These are phyloP conservation scores for Prototheca wickerhamii DNA, from an alignment of 163 green algal species.

Conservation along the genomic window DNA sequence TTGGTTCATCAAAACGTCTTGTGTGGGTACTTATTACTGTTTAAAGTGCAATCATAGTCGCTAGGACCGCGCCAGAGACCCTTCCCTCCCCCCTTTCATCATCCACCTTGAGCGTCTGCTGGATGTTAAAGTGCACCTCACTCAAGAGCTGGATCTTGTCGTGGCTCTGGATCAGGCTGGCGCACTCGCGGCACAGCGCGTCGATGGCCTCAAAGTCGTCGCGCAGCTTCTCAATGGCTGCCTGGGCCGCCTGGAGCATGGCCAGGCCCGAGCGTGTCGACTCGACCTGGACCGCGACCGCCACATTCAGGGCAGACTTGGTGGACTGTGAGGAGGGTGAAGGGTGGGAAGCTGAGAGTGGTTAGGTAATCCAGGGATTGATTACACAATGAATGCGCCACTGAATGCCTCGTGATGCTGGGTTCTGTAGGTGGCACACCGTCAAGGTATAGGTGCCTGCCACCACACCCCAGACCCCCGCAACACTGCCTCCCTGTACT, in stretches of 20 bases:
- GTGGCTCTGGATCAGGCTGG: constrained; percentile 59
- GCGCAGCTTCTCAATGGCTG: constrained; percentile 48
- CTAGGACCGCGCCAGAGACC: too few species aligned
- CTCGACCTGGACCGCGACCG: constrained; percentile 50
- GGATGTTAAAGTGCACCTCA: constrained; percentile 60
- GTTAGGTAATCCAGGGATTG: not conserved
- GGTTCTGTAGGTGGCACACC: too few species aligned
- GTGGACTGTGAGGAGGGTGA: constrained; percentile 24
- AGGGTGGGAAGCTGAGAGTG: not conserved
- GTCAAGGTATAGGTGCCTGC: too few species aligned
- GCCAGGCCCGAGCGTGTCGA: constrained; percentile 41
- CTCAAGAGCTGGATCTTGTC: constrained; percentile 67
- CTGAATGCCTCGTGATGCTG: too few species aligned
- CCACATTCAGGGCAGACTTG: constrained; percentile 43
- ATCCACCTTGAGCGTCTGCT: constrained; percentile 39
- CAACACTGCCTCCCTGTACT: not conserved
- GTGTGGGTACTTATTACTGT: too few species aligned
- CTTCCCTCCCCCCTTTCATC: not conserved
- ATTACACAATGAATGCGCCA: too few species aligned
- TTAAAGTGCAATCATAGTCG: too few species aligned
- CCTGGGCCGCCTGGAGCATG: constrained; percentile 45
- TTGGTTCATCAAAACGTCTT: too few species aligned
- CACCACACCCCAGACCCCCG: not conserved
- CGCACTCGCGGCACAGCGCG: constrained; percentile 66
- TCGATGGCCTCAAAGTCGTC: constrained; percentile 32